A percentile compares a stretch with the other conserved stretches of the same genome.
Conservation (phyloP, 257 asterid species). For the Plantago major region DNA sequence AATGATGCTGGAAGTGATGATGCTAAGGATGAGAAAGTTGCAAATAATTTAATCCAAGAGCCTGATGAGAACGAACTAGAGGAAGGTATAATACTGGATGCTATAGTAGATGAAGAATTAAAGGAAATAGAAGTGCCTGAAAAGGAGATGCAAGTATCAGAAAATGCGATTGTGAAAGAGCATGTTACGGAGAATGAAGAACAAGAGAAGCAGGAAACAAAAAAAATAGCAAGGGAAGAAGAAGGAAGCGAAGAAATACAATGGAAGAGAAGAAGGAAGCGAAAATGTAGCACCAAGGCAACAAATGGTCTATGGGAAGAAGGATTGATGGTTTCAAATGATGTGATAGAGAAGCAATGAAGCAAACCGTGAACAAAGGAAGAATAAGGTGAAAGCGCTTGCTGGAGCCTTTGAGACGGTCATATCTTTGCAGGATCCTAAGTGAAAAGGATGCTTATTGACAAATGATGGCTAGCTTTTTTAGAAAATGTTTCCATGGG, state of each 20-base stretch:
- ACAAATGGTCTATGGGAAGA: constrained; percentile 30
- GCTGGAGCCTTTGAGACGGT: constrained; percentile 62
- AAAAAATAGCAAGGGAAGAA: constrained; percentile 7
- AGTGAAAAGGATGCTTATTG: constrained; percentile 6
- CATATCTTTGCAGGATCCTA: constrained; percentile 46
- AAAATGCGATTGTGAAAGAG: constrained; percentile 1
- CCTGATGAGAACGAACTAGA: constrained; percentile 16
- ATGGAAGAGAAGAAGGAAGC: background rate
- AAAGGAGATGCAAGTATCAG: constrained; percentile 9
- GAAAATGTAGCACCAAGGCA: constrained; percentile 17
- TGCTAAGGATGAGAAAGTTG: constrained; percentile 19
- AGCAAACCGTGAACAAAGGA: constrained; percentile 46
- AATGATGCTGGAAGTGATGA: constrained; percentile 2
- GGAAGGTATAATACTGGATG: constrained; percentile 9
- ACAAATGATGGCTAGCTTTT: no score
- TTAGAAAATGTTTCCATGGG: no score
- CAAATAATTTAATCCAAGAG: constrained; percentile 18
- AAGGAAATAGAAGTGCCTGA: constrained; percentile 27
- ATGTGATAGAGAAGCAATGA: constrained; percentile 49
- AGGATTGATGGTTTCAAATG: constrained; percentile 36
- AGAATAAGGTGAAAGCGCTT: constrained; percentile 54
- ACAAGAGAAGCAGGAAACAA: constrained; percentile 5
- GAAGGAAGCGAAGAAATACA: constrained; percentile 15
- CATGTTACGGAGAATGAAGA: background rate
- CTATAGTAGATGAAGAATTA: constrained; percentile 20